Evolutionary conservation across 2,329 filamentous ascomycete genomes (phyloP).

Genomic region (Fusarium mexicanum): DNA sequence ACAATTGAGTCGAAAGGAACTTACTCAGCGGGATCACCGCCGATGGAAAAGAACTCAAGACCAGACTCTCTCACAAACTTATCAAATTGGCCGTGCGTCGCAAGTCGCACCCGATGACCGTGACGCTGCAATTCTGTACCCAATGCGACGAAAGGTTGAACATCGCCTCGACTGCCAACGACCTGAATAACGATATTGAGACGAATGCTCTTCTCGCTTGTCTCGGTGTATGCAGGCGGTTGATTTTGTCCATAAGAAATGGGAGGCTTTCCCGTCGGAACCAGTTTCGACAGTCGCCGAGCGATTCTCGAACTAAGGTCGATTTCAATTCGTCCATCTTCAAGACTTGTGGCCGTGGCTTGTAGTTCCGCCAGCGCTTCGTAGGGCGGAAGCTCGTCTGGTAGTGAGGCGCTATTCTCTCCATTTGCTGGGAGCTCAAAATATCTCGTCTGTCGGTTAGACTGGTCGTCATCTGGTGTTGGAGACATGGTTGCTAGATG

Average conservation of each 20-base stretch:
- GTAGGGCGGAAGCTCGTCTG: neutral
- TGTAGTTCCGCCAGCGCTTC: neutral
- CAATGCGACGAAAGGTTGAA: constrained; percentile 22
- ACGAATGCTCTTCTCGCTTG: neutral
- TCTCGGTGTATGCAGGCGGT: neutral
- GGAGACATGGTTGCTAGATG: neutral
- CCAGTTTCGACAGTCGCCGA: neutral
- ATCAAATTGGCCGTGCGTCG: constrained; percentile 18
- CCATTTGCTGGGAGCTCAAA: neutral
- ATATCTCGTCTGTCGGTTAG: neutral
- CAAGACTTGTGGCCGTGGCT: neutral
- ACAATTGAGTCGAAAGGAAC: accelerated
- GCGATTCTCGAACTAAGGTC: constrained; percentile 9
- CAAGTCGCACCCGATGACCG: constrained; percentile 26
- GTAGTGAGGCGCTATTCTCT: neutral
- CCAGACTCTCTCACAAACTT: neutral
- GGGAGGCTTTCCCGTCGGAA: neutral
- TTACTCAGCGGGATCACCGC: constrained; percentile 19
- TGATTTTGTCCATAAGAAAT: neutral
- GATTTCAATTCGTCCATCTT: constrained; percentile 16
- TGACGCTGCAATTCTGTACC: constrained; percentile 13
- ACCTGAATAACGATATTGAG: constrained; percentile 32
- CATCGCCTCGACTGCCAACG: constrained; percentile 23
- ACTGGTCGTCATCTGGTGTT: neutral
- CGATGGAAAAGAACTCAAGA: constrained; percentile 13